These are phyloP conservation scores for Epichloe gansuensis DNA, from an alignment of 2,329 filamentous ascomycete species.

Conservation along the genomic window DNA sequence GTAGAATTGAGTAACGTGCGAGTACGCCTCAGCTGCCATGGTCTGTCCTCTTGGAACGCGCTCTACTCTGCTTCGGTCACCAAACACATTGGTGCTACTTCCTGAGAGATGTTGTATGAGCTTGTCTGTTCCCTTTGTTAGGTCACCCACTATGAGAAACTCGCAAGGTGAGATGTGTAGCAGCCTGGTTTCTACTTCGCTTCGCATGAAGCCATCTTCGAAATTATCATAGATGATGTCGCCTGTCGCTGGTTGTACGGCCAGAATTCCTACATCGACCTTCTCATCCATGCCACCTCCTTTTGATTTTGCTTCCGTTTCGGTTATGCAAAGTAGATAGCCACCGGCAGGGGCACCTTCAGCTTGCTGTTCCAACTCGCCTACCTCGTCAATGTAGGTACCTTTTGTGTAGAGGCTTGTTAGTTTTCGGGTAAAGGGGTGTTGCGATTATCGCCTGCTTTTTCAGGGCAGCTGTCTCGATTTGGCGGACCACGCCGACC, in stretches of 20 bases:
- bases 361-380: constrained; percentile 51
- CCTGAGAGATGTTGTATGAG: constrained; percentile 81
- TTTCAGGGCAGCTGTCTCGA: constrained; percentile 92
- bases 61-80: constrained; percentile 80
- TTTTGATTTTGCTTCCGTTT: constrained; percentile 55
- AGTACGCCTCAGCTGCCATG: constrained; percentile 72
- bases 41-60: constrained; percentile 64
- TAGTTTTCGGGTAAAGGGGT: constrained; percentile 79
- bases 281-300: constrained; percentile 79
- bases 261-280: constrained; percentile 81
- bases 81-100: constrained; percentile 83
- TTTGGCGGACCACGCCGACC: constrained; percentile 85
- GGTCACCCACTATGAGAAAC: constrained; percentile 80
- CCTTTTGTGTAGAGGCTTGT: constrained; percentile 97
- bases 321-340: constrained; percentile 88
- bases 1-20: constrained; percentile 87
- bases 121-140: constrained; percentile 87
- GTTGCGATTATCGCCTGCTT: constrained; percentile 87
- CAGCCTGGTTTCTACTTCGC: constrained; percentile 88
- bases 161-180: constrained; percentile 94
- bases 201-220: constrained; percentile 94
- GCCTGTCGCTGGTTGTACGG: constrained; percentile 89
- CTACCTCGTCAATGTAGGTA: constrained; percentile 90
- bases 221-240: constrained; percentile 95
- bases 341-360: constrained; percentile 50